A percentile compares a stretch with the other conserved stretches of the same genome.
phyloP scores from a whole-genome alignment of 2,329 filamentous ascomycete species.

The Grosmannia clavigera region DNA sequence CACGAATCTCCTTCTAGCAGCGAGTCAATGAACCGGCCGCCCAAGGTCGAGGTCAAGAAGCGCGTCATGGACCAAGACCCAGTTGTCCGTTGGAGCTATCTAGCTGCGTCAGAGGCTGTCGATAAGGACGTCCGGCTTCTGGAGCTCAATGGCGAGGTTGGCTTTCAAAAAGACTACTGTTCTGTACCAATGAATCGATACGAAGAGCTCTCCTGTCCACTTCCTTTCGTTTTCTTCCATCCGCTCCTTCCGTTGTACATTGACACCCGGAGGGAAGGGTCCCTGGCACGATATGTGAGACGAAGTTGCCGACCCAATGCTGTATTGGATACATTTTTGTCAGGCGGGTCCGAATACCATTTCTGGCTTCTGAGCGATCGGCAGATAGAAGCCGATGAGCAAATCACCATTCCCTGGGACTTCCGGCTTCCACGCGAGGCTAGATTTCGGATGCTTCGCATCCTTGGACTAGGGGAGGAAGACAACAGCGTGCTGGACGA shows the following conservation, averaged over 20 bases:
- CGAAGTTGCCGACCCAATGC: conserved; percentile 87
- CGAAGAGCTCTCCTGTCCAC: conserved; percentile 49
- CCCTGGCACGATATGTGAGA: conserved; percentile 74
- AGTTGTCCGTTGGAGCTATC: conserved; percentile 57
- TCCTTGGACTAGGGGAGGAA: conserved; percentile 52
- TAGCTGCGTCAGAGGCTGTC: conserved; percentile 40
- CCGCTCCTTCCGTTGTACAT: conserved; percentile 83
- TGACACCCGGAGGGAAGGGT: conserved; percentile 80
- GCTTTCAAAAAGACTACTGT: conserved; percentile 62
- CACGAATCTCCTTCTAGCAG: conserved; percentile 33
- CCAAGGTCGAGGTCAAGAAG: conserved; percentile 41
- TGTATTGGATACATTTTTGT: conserved; percentile 74
- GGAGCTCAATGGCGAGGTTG: conserved; percentile 68
- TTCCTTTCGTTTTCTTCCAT: conserved; percentile 78
- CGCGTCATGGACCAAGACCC: conserved; percentile 32
- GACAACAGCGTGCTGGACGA: conserved; percentile 34
- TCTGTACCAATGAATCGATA: conserved; percentile 53
- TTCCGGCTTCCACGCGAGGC: conserved; percentile 48
- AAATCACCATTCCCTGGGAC: conserved; percentile 56
- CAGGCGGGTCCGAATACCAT: conserved; percentile 66
- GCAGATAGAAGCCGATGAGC: conserved; percentile 52
- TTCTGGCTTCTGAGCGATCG: conserved; percentile 86
- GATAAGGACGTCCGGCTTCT: conserved; percentile 45
- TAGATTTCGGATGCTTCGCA: conserved; percentile 40
- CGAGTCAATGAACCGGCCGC: conserved; percentile 28